Conservation (phyloP, 2,329 filamentous ascomycete genomes). For the Aspergillus fumigatus region DNA sequence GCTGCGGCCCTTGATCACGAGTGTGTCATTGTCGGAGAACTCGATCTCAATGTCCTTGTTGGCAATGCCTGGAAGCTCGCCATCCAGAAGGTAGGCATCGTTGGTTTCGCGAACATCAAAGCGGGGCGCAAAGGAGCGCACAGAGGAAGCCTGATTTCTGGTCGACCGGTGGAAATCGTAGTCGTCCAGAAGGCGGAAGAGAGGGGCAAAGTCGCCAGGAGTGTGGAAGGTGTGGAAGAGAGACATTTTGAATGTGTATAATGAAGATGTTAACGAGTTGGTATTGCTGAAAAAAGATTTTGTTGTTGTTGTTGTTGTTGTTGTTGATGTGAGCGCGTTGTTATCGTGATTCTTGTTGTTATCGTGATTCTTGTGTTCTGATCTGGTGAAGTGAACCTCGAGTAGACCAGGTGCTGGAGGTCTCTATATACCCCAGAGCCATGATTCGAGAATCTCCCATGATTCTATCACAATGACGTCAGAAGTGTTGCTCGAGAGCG, state of each 20-base stretch:
- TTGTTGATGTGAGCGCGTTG: neutral
- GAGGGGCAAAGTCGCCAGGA: conserved; percentile 37
- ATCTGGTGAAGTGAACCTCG: conserved; percentile 4
- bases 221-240: conserved; percentile 27
- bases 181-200: conserved; percentile 46
- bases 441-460: conserved; percentile 14
- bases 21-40: conserved; percentile 45
- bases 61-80: conserved; percentile 46
- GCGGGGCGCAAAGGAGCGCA: conserved; percentile 38
- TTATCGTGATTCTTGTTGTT: conserved; percentile 4
- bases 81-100: conserved; percentile 44
- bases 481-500: neutral
- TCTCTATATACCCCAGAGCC: conserved; percentile 16
- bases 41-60: conserved; percentile 46
- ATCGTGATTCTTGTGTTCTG: conserved; percentile 4
- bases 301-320: conserved; percentile 2
- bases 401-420: conserved; percentile 4
- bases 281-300: neutral
- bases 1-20: conserved; percentile 43
- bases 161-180: conserved; percentile 34
- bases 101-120: conserved; percentile 47
- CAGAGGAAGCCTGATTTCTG: conserved; percentile 13
- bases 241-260: conserved; percentile 26
- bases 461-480: neutral
- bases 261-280: neutral